Evolutionary conservation across 2,329 filamentous ascomycete species (phyloP), one percentile per base, ranked within the genome.

Genomic region (Tolypocladium paradoxum): DNA sequence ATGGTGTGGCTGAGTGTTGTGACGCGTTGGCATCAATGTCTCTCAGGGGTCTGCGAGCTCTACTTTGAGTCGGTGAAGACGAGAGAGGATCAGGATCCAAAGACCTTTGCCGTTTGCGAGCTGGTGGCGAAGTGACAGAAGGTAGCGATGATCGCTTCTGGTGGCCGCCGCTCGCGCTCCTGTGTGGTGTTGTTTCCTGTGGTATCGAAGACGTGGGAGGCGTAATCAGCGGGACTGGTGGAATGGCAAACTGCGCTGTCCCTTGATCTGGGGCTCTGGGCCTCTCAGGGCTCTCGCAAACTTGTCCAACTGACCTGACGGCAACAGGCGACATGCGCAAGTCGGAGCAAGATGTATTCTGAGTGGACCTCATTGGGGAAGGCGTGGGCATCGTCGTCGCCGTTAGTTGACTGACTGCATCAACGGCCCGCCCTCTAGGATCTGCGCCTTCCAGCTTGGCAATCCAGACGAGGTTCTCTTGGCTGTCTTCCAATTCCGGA

Each of bases 401-500:
- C 1, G 73, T 77, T 36, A 69, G 65, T 57, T 81, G 77, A 48
- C 72, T 80, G 18, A 61, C 57, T 7, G 69, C 65, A 54, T 79
- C 75, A 20, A 73, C 64, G 0, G 69, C 62, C 6, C 69, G 60
- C 7, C 71, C 71, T 11, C 69, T 64, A 2, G 76, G 73, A 58
- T 83, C 77, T 0, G 78, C 74, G 27, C 69, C 65, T 56, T 85
- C 78, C n/a, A 90, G 65, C 48, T 74, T 78, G 9, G 75, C 73
- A 29, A 83, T 75, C 84, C 85, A 88, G 11, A 73, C 64, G 1
- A 76, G 68, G 54, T 82, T 77, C 59, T 88, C 82, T 54, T 85
- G 76, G 29, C 74, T 79, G 53, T 85, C 75, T 7, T 81, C 77
- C 16, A 77, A 67, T 1, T 67, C 66, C 0, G 77, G 72, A 2